Evolutionary conservation across 2,329 filamentous ascomycete species (phyloP).

Genomic region (Exophiala mesophila): DNA sequence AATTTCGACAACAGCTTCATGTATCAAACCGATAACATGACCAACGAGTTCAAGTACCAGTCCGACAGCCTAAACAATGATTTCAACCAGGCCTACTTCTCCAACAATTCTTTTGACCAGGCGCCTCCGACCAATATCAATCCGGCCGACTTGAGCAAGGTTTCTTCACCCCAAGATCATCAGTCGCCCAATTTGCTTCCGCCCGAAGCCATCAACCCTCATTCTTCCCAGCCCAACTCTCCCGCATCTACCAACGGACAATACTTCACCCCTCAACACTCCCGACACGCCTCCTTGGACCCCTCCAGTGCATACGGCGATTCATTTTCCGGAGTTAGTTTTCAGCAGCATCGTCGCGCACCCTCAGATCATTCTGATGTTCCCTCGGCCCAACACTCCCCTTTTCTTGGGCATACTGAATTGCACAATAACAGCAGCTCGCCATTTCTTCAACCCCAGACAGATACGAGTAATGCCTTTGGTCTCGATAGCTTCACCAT

Average conservation of each 20-base stretch:
- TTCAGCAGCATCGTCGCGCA: conserved; percentile 75
- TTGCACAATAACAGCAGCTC: conserved; percentile 74
- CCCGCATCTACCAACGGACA: conserved; percentile 49
- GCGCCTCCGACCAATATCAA: conserved; percentile 36
- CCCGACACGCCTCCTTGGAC: conserved; percentile 57
- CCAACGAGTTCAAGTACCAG: conserved; percentile 28
- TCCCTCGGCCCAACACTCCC: conserved; percentile 77
- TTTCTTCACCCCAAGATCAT: conserved; percentile 47
- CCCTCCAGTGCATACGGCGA: conserved; percentile 56
- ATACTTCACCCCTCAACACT: conserved; percentile 53
- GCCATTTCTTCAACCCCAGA: conserved; percentile 68
- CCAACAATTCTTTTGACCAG: conserved; percentile 32
- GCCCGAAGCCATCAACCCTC: conserved; percentile 40
- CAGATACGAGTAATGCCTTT: conserved; percentile 72
- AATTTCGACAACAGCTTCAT: conserved; percentile 28
- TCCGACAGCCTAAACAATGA: conserved; percentile 36
- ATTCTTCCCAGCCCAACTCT: conserved; percentile 47
- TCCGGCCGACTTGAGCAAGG: conserved; percentile 43
- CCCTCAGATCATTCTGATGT: conserved; percentile 93
- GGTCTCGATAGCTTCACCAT: conserved; percentile 76
- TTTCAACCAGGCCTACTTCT: conserved; percentile 24
- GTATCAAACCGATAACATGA: conserved; percentile 32
- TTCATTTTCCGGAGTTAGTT: conserved; percentile 50
- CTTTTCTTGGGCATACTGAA: conserved; percentile 72
- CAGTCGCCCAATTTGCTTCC: conserved; percentile 55